phyloP scores from a whole-genome alignment of 1,284 basidiomycete genomes.

The Malassezia sp. region DNA sequence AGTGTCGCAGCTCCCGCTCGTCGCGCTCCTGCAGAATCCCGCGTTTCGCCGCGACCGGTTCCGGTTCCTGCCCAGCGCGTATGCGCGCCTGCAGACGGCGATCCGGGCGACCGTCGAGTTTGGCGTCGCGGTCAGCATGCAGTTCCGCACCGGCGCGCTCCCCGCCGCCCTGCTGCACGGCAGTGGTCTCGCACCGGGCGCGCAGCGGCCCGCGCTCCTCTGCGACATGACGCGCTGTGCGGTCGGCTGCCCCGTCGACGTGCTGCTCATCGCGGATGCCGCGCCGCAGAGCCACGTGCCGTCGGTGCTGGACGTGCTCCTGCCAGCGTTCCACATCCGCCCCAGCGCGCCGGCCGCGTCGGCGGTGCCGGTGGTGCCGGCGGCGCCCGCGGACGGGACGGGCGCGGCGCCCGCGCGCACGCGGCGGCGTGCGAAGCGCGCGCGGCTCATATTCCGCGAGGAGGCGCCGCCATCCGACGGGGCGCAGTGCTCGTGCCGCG shows the following conservation, averaged over 20 bases:
- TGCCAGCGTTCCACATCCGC: conserved; percentile 3
- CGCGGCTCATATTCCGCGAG: conserved; percentile 42
- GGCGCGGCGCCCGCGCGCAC: conserved; percentile 10
- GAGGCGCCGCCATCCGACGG: conserved; percentile 27
- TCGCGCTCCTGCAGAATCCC: conserved; percentile 26
- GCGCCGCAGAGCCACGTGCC: conserved; percentile 10
- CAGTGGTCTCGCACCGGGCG: no score
- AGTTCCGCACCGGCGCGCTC: conserved; percentile 9
- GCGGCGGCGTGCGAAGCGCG: conserved; percentile 37
- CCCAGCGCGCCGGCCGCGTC: neutral
- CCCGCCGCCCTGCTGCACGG: neutral
- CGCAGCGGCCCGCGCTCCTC: conserved; percentile 8
- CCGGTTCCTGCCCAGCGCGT: conserved; percentile 15
- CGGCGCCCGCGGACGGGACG: neutral
- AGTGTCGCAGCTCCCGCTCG: conserved; percentile 24
- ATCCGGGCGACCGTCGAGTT: conserved; percentile 17
- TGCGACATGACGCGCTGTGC: conserved; percentile 24
- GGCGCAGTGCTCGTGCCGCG: conserved; percentile 42
- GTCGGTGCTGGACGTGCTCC: conserved; percentile 8
- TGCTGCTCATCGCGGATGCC: conserved; percentile 23
- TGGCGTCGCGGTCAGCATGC: conserved; percentile 15
- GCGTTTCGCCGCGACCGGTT: conserved; percentile 17
- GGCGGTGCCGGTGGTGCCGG: neutral
- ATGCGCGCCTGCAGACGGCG: conserved; percentile 10
- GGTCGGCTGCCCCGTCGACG: conserved; percentile 28